Base-by-base conservation (phyloP, 352 stramenopile genomes). In the Phytophthora idaei region DNA sequence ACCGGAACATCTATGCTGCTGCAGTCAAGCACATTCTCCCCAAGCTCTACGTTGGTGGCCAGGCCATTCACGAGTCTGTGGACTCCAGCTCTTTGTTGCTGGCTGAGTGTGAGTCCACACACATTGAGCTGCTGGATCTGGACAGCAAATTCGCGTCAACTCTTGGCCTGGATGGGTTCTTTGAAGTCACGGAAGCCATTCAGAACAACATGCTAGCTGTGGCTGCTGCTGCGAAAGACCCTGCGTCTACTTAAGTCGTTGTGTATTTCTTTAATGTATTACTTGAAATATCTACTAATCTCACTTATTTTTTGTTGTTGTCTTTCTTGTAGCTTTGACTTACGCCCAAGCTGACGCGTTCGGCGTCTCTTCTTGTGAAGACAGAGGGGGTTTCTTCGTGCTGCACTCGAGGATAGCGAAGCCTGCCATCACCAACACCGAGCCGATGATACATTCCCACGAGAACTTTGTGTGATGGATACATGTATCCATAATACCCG, bases 401-500 rank as follows among this genome's bases (percentile, higher is more conserved):
- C 49, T 67, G 41, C 49, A 71, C 48, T 85, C 77, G n/a, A 85
- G 68, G n/a, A 85, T 67, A 1, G 41, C 72, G 48, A 90, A 90
- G 42, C 81, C 81, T 29, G 56, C 51, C 67, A 90, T 81, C 9
- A 87, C 81, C 7, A 83, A 55, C n/a, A 72, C 45, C 4, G 81
- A 86, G 0, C 78, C 81, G 11, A 74, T 57, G 28, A 87, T 73
- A 44, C 81, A 87, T 46, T 81, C 69, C 61, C 57, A 73, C 0
- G 78, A 81, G 53, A 90, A 87, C 15, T 61, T 53, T 5, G 79
- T 81, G 52, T 74, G 57, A 57, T 86, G 76, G 45, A 87, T 39
- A 39, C 80, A 29, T 9, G 69, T 77, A 59, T 90, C 78, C 50
- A 84, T 46, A 11, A 86, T 6, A 10, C 66, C 81, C 3, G 81